A percentile compares a stretch with the other conserved stretches of the same genome.
Conservation (phyloP, 306 rosid species). For the Dryas alaskensis region DNA sequence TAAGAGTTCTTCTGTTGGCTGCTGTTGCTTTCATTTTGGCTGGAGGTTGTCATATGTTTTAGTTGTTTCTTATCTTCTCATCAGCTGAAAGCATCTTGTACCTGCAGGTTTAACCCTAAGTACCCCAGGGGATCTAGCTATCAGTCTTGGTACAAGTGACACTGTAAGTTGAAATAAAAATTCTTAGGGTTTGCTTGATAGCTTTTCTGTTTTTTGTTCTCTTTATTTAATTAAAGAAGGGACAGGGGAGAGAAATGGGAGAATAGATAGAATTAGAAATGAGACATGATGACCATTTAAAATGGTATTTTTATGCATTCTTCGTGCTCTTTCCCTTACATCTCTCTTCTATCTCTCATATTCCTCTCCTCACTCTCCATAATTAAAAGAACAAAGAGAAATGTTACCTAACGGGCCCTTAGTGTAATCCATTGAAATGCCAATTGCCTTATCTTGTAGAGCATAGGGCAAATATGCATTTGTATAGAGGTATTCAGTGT, state of each 20-base stretch:
- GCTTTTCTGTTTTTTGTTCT: not conserved
- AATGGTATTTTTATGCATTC: not conserved
- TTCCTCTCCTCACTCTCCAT: not conserved
- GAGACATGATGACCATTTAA: not conserved
- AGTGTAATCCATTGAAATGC: not conserved
- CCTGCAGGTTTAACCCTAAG: constrained; percentile 86
- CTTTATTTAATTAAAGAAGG: not conserved
- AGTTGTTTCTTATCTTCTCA: not conserved
- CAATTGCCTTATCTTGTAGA: constrained; percentile 3
- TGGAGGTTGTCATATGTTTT: not conserved
- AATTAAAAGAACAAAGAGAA: not conserved
- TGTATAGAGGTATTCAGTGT: constrained; percentile 1
- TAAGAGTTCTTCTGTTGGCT: not conserved
- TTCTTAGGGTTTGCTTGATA: not conserved
- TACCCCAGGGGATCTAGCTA: constrained; percentile 91
- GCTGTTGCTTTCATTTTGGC: not conserved
- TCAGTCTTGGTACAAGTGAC: constrained; percentile 98
- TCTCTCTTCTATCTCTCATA: not conserved
- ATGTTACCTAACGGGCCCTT: not conserved
- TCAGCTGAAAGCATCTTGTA: constrained; percentile 20
- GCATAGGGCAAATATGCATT: constrained; percentile 10
- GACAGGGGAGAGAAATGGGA: not conserved
- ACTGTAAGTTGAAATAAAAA: constrained; percentile 56
- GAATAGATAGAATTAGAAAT: not conserved
- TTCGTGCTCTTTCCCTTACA: not conserved